Evolutionary conservation across 768 basidiomycete genomes (phyloP).

Genomic region (Lepiota venenata): DNA sequence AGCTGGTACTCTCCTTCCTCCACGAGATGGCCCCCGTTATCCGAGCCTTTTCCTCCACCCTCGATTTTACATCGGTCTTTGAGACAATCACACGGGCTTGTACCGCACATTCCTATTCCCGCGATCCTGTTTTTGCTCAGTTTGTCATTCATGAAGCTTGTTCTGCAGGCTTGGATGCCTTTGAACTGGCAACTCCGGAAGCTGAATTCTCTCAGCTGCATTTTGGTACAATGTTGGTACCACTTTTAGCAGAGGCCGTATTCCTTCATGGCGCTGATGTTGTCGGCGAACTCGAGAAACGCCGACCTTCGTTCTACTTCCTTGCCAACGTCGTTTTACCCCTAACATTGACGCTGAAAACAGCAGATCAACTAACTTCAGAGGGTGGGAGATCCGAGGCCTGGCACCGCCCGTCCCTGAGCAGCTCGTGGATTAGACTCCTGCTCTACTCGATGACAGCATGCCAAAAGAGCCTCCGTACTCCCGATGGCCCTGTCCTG

Average conservation of each 20-base stretch:
- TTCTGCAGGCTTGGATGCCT: conserved; percentile 42
- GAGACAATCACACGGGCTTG: conserved; percentile 45
- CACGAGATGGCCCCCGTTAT: conserved; percentile 55
- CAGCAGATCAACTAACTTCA: conserved; percentile 38
- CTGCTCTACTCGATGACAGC: conserved; percentile 55
- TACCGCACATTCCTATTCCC: conserved; percentile 42
- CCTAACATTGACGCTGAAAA: conserved; percentile 51
- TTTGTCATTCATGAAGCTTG: conserved; percentile 45
- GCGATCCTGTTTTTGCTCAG: conserved; percentile 47
- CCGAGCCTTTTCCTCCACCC: conserved; percentile 38
- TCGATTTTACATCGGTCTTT: conserved; percentile 61
- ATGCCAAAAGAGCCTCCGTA: conserved; percentile 36
- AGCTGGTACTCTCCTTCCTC: conserved; percentile 50
- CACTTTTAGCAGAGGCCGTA: conserved; percentile 40
- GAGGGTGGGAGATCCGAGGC: conserved; percentile 40
- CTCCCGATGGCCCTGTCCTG: conserved; percentile 17
- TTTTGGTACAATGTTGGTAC: conserved; percentile 36
- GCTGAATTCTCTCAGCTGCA: conserved; percentile 36
- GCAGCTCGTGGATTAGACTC: conserved; percentile 59
- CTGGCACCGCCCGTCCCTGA: conserved; percentile 42
- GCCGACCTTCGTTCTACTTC: conserved; percentile 52
- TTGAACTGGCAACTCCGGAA: conserved; percentile 40
- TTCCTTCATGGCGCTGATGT: conserved; percentile 50
- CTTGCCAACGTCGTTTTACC: conserved; percentile 66
- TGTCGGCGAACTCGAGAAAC: conserved; percentile 53